Percentiles rank a stretch among this genome's conserved stretches.
These are phyloP conservation scores for Neodidymelliopsis sp. DNA, from an alignment of 2,329 filamentous ascomycete species.

Conservation along the genomic window DNA sequence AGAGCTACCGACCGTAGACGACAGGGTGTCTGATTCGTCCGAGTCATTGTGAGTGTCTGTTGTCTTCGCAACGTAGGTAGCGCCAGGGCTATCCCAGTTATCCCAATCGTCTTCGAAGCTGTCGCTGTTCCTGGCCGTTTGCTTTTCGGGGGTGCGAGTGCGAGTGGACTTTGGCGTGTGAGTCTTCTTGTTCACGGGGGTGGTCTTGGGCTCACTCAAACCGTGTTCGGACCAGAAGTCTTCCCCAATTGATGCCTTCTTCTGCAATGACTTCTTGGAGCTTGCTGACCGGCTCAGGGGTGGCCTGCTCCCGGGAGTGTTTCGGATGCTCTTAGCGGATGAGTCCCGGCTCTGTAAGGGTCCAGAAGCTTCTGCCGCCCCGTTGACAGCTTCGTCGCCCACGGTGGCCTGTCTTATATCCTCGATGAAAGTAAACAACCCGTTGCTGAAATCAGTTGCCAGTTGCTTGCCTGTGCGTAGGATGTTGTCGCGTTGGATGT, in stretches of 20 bases:
- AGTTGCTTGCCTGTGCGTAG: constrained; percentile 71
- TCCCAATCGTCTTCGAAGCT: constrained; percentile 63
- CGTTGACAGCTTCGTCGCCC: constrained; percentile 80
- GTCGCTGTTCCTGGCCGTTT: constrained; percentile 46
- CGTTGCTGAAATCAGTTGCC: constrained; percentile 86
- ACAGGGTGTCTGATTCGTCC: constrained; percentile 59
- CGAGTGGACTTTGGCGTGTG: constrained; percentile 46
- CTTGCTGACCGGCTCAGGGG: constrained; percentile 41
- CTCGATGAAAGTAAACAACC: constrained; percentile 93
- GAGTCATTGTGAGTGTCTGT: constrained; percentile 52
- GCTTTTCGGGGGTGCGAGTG: constrained; percentile 50
- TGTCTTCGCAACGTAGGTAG: constrained; percentile 42
- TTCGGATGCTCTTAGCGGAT: constrained; percentile 36
- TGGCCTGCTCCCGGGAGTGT: constrained; percentile 41
- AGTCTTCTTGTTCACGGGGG: constrained; percentile 48
- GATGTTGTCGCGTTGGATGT: constrained; percentile 48
- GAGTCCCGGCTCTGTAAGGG: constrained; percentile 37
- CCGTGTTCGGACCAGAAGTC: constrained; percentile 55
- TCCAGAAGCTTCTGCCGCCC: constrained; percentile 42
- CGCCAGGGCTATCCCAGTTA: constrained; percentile 61
- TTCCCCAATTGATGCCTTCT: constrained; percentile 48
- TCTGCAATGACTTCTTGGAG: constrained; percentile 40
- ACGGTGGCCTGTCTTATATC: constrained; percentile 95
- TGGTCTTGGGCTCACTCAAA: constrained; percentile 49
- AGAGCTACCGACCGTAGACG: constrained; percentile 58